Percentiles rank a stretch among this genome's conserved stretches.
These are phyloP conservation scores for Alisma plantagoaquatica DNA, from an alignment of 106 monocot genomes.

Conservation along the genomic window DNA sequence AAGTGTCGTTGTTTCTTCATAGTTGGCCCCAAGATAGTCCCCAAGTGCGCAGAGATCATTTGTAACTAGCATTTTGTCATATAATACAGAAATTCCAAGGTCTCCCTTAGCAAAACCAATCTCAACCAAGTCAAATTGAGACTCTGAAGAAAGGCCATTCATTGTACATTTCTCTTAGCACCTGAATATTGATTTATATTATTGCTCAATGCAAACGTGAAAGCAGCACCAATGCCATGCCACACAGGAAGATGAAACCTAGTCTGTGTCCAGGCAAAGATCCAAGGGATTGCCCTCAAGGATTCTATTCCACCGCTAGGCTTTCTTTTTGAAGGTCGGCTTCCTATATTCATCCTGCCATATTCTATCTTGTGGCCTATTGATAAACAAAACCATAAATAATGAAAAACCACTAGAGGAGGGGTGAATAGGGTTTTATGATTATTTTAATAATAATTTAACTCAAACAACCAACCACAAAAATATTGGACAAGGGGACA, in stretches of 20 bases:
- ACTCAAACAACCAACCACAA: too few species aligned
- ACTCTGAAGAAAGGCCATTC: slow-evolving; percentile 98
- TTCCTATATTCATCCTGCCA: slow-evolving; percentile 99
- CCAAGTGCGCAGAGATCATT: slow-evolving; percentile 81
- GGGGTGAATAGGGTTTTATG: too few species aligned
- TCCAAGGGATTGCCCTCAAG: slow-evolving; percentile 96
- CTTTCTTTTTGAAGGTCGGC: slow-evolving; percentile 87
- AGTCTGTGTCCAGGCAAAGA: slow-evolving; percentile 99
- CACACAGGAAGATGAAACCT: slow-evolving; percentile 98
- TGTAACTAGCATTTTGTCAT: slow-evolving; percentile 87
- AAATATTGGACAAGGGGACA: too few species aligned
- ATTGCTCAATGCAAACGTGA: slow-evolving; percentile 55
- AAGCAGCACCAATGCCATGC: slow-evolving; percentile 92
- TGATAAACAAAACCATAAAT: too few species aligned
- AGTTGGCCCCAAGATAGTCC: slow-evolving; percentile 55
- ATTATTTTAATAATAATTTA: too few species aligned
- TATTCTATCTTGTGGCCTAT: slow-evolving; percentile 93
- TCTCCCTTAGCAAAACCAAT: slow-evolving; percentile 99
- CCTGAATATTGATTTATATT: slow-evolving; percentile 62
- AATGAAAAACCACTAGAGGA: too few species aligned
- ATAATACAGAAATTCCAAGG: slow-evolving; percentile 78
- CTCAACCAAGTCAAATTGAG: slow-evolving; percentile 91
- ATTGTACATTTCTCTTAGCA: slow-evolving; percentile 85
- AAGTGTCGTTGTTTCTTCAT: slow-evolving; percentile 71
- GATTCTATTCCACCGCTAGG: slow-evolving; percentile 98